Percentiles rank a stretch among this genome's conserved stretches.
These are phyloP conservation scores for Blepharisma stoltei DNA, from an alignment of 73 alveolate species.

Conservation along the genomic window DNA sequence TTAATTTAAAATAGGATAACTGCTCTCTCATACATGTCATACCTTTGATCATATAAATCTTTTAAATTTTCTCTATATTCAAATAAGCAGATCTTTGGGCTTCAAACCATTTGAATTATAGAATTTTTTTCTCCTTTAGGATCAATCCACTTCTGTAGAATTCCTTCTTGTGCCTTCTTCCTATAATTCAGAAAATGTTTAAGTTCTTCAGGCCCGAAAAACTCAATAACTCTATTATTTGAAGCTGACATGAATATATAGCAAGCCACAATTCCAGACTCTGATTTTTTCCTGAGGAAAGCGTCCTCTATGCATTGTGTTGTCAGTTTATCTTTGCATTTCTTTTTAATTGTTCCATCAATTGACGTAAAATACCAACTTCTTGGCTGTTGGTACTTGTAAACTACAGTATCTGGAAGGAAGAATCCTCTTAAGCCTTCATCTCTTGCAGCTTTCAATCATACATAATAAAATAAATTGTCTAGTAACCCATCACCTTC, in stretches of 20 bases:
- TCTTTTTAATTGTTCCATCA: constrained; percentile 44
- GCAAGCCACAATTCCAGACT: constrained; percentile 19
- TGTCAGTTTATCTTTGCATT: constrained; percentile 51
- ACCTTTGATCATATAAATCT: constrained; percentile 5
- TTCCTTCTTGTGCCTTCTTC: constrained; percentile 73
- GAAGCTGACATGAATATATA: constrained; percentile 33
- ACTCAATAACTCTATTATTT: constrained; percentile 54
- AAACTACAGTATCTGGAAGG: constrained; percentile 39
- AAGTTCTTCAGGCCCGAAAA: constrained; percentile 48
- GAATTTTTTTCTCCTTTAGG: constrained; percentile 80
- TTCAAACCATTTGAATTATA: constrained; percentile 76
- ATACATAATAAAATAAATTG: constrained; percentile 73
- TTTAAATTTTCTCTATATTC: constrained; percentile 69
- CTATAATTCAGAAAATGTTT: constrained; percentile 74
- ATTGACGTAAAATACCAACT: constrained; percentile 39
- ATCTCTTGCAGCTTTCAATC: constrained; percentile 82
- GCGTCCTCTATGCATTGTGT: constrained; percentile 70
- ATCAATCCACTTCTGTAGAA: constrained; percentile 80
- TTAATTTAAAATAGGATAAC: too few relatives aligned
- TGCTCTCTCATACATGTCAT: constrained; percentile 26
- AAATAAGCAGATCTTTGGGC: constrained; percentile 81
- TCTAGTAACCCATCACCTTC: constrained; percentile 82
- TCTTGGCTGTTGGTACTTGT: constrained; percentile 36
- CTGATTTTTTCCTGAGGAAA: constrained; percentile 47
- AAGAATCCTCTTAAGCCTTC: neutral